These are phyloP conservation scores for Cyberlindnera veronae DNA, from an alignment of 805 yeast species.

Conservation along the genomic window DNA sequence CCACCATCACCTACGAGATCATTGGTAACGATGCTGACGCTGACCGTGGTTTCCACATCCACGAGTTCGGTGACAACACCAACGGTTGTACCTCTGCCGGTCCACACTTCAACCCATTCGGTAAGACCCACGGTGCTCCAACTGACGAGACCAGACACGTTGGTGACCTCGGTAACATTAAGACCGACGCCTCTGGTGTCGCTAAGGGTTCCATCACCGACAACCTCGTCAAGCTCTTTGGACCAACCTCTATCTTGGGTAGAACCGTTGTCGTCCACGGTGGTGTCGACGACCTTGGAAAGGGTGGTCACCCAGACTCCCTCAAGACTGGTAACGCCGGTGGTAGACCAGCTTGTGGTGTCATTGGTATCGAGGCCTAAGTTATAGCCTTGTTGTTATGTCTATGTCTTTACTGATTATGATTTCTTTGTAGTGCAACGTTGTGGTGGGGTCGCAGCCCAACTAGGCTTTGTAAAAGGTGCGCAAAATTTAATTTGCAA, in stretches of 20 bases:
- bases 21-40: slow-evolving; percentile 87
- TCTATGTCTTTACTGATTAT: background rate
- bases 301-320: slow-evolving; percentile 89
- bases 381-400: too few relatives aligned
- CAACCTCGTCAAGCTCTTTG: slow-evolving; percentile 71
- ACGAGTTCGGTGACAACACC: slow-evolving; percentile 97
- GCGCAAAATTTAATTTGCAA: too few relatives aligned
- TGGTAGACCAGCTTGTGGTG: slow-evolving; percentile 98
- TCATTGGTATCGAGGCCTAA: slow-evolving; percentile 56
- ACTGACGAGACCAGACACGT: slow-evolving; percentile 77
- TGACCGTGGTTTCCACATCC: slow-evolving; percentile 95
- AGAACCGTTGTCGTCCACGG: slow-evolving; percentile 94
- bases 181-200: slow-evolving; percentile 81
- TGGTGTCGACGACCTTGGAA: slow-evolving; percentile 91
- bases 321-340: slow-evolving; percentile 97
- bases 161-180: slow-evolving; percentile 95
- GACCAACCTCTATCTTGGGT: slow-evolving; percentile 85
- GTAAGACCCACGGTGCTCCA: slow-evolving; percentile 90
- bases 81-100: slow-evolving; percentile 99
- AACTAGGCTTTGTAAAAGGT: too few relatives aligned
- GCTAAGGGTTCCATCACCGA: slow-evolving; percentile 91
- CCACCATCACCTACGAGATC: slow-evolving; percentile 85
- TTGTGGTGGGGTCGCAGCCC: too few relatives aligned
- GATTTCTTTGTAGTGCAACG: background rate
- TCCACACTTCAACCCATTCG: slow-evolving; percentile 93